phyloP scores from a whole-genome alignment of 108 stramenopile species.

The Skeletonema potamos region DNA sequence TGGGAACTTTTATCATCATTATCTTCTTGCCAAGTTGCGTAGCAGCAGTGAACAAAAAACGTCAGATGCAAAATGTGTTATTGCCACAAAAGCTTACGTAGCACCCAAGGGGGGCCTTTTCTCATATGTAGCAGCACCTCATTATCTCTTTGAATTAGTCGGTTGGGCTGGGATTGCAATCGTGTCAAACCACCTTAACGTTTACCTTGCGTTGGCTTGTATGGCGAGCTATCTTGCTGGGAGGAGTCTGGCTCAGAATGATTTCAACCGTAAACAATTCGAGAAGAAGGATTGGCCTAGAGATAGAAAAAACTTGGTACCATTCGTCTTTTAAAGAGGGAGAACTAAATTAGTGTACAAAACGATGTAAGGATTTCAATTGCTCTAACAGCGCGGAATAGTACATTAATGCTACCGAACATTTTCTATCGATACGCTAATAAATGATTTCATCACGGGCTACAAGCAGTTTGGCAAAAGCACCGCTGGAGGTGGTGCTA shows the following conservation, averaged over 20 bases:
- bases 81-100: slow-evolving; percentile 29
- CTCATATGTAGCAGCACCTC: slow-evolving; percentile 58
- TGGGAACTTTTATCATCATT: slow-evolving; percentile 77
- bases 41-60: neutral
- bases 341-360: no score
- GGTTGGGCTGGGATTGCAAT: slow-evolving; percentile 68
- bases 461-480: no score
- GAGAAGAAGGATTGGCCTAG: slow-evolving; percentile 53
- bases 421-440: no score
- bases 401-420: no score
- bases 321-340: slow-evolving; percentile 54
- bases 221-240: slow-evolving; percentile 60
- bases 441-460: no score
- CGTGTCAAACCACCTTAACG: slow-evolving; percentile 45
- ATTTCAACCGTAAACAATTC: slow-evolving; percentile 55
- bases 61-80: neutral
- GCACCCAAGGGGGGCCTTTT: slow-evolving; percentile 67
- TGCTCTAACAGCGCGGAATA: no score
- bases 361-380: no score
- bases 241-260: slow-evolving; percentile 56
- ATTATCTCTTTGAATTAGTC: slow-evolving; percentile 70
- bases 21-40: slow-evolving; percentile 52
- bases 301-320: slow-evolving; percentile 52
- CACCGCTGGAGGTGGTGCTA: no score
- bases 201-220: slow-evolving; percentile 28